Evolutionary conservation across 768 basidiomycete genomes (phyloP), one percentile per base, ranked within the genome.

Genomic region (Hypholoma fasciculare): DNA sequence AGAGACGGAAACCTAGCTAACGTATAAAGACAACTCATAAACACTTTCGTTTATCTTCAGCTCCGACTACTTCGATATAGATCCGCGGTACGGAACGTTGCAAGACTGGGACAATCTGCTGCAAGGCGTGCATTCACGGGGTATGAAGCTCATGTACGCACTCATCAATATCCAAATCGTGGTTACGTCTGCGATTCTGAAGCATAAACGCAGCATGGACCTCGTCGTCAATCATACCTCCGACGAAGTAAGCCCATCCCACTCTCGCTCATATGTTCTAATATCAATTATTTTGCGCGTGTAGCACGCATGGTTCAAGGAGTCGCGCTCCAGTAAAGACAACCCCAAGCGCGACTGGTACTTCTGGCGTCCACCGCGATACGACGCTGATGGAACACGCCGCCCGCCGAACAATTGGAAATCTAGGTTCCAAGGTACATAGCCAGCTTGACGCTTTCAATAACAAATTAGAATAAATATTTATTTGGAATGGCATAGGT

Each of bases 201-300:
- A 50, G 12, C 19, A 17, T 27, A 19, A 13, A 12, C 34, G 3
- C 37, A 88, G 87, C 72, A 88, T 89, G 85, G 89, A 92, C 65
- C 79, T 92, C 1, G 90, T 90, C 26, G 85, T 86, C 8, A 90
- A 90, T 68, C 89, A 90, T 66, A 82, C 83, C 3, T 89, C 88
- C 0, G 80, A 85, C 70, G 81, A 87, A 78, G 86, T 83, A 20
- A 52, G 57, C 51, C 23, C 4, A 23, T 23, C 23, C 23, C 23
- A 23, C 23, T 23, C 4, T 23, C 23, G 44, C 50, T 27, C 8
- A 26, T 59, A 36, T 54, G 34, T 17, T 4, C 17, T n/a, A 27
- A 12, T 42, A 7, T 17, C 12, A 20, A 30, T 36, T 8, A 16
- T 37, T 47, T 54, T 39, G 23, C 23, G 23, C 23, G 23, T 36